Evolutionary conservation across 192 early-diverging fungal genomes (phyloP), one percentile per base, ranked within the genome.

Genomic region (Lunasporangiospora selenospora): DNA sequence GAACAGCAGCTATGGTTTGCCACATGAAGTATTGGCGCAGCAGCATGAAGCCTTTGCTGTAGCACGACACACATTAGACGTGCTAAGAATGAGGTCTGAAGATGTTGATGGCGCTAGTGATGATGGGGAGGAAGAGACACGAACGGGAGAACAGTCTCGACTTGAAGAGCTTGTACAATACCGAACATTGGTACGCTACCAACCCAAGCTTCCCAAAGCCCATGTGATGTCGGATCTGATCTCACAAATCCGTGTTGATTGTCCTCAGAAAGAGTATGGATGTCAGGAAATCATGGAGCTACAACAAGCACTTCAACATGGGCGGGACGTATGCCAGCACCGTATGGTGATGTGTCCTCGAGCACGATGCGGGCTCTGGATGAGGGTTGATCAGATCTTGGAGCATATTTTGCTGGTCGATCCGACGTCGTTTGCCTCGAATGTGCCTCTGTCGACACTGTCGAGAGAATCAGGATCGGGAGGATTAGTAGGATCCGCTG

Each of bases 151-250:
- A 27, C 23, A 47, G 18, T 18, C 9, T 39, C 26, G 54, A 12
- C 47, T 49, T 10, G 33, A 57, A 15, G 48, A 49, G 3, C 64
- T 58, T 32, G 46, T 66, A 24, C 60, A 73, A 44, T 63, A 58
- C 39, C 54, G 69, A 8, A 73, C 60, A 4, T 40, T 73, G 12
- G 69, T 73, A 6, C 59, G 60, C 7, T 73, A 73, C 43, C 69
- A 73, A 32, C 69, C 69, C 7, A 59, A 55, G 4, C 37, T 73
- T 7, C 69, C 69, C n/a, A 73, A 73, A 21, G 69, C 69, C 0
- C 69, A 73, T 58, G 61, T 73, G 54, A 73, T 73, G 69, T 73
- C 69, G 1, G 69, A 73, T 21, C 29, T 73, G 21, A 73, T 73
- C 18, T 73, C 69, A 12, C 69, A 73, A 23, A 73, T 53, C 24